Percentiles rank a stretch among this genome's conserved stretches.
Conservation (phyloP, 495 filamentous ascomycete genomes). For the Physcia stellaris region DNA sequence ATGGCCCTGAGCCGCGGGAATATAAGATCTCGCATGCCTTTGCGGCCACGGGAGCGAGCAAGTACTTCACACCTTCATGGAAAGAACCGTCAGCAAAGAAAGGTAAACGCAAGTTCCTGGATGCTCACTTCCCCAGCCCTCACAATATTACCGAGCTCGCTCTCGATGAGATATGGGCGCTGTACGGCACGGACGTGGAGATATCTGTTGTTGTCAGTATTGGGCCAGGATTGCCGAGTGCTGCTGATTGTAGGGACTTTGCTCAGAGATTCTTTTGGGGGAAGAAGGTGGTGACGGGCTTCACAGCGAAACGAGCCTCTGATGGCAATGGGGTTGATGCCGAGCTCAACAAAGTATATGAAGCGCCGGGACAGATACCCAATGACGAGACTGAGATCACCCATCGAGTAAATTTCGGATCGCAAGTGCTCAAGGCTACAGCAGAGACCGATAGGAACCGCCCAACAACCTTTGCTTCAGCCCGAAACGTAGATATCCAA, state of each 20-base stretch:
- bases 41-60: slow-evolving; percentile 10
- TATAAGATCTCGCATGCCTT: slow-evolving; percentile 12
- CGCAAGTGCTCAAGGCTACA: background rate
- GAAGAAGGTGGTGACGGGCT: background rate
- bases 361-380: background rate
- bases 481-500: slow-evolving; percentile 4
- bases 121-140: slow-evolving; percentile 9
- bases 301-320: background rate
- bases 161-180: slow-evolving; percentile 14
- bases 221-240: slow-evolving; percentile 11
- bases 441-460: slow-evolving; percentile 6
- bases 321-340: background rate
- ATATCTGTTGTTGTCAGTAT: slow-evolving; percentile 12
- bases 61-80: slow-evolving; percentile 9
- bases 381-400: background rate
- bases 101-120: slow-evolving; percentile 2
- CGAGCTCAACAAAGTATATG: too few species aligned
- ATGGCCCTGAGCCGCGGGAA: slow-evolving; percentile 5
- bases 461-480: slow-evolving; percentile 8
- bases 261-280: slow-evolving; percentile 12
- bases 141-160: slow-evolving; percentile 15
- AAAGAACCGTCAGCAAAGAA: slow-evolving; percentile 6
- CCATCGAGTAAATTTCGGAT: slow-evolving; percentile 1
- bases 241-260: slow-evolving; percentile 7
- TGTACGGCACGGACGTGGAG: slow-evolving; percentile 10